Evolutionary conservation across 1,139 yeast genomes (phyloP).

Genomic region (Debaryomyces fabryi): DNA sequence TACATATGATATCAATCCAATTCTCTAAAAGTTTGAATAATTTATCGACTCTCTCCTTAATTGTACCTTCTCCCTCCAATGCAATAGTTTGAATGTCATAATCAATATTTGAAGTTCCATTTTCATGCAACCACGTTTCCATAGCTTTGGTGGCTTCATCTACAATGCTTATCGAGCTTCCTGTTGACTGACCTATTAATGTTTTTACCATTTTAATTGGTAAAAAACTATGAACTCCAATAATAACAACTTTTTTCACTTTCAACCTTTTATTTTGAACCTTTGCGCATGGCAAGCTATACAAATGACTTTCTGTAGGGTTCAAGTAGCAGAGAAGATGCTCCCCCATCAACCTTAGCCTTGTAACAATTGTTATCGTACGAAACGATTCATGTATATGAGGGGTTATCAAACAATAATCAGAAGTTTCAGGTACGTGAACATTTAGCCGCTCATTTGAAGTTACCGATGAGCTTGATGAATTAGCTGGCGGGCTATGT

Average conservation of each 20-base stretch:
- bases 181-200: constrained; percentile 51
- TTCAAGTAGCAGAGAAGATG: constrained; percentile 31
- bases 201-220: constrained; percentile 54
- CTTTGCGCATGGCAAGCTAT: constrained; percentile 21
- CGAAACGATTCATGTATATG: constrained; percentile 35
- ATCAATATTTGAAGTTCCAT: constrained; percentile 19
- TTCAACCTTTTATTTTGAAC: constrained; percentile 20
- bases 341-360: constrained; percentile 38
- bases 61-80: constrained; percentile 55
- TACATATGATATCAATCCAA: constrained; percentile 41
- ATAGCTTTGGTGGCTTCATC: constrained; percentile 41
- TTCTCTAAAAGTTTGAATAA: constrained; percentile 41
- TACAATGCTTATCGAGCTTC: constrained; percentile 40
- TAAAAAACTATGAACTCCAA: constrained; percentile 55
- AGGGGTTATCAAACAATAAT: constrained; percentile 23
- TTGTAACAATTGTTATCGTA: constrained; percentile 42
- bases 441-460: neutral
- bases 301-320: constrained; percentile 38
- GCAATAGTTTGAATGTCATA: constrained; percentile 48
- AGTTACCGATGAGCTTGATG: neutral
- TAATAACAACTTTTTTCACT: constrained; percentile 40
- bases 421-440: neutral
- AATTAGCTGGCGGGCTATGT: neutral
- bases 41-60: constrained; percentile 42
- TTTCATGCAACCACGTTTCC: constrained; percentile 39